Conservation (phyloP, 2,329 filamentous ascomycete genomes). For the Exophiala calicioides region DNA sequence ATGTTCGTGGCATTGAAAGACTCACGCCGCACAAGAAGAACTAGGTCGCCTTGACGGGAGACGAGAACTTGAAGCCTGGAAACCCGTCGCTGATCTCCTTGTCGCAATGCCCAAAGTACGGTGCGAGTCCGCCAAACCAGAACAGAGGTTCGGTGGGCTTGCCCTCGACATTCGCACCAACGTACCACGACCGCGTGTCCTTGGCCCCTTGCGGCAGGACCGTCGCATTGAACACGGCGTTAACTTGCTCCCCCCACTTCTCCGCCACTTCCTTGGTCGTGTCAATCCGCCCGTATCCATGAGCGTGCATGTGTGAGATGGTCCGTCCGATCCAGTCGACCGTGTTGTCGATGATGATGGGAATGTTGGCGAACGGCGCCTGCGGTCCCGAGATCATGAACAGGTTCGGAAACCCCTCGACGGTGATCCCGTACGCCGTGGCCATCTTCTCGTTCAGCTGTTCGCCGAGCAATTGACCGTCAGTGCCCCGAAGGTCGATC, state of each 20-base stretch:
- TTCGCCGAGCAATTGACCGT: slow-evolving; percentile 30
- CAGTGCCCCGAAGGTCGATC: slow-evolving; percentile 33
- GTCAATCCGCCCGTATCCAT: slow-evolving; percentile 52
- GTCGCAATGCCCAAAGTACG: slow-evolving; percentile 13
- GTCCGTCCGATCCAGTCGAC: slow-evolving; percentile 50
- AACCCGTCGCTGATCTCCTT: slow-evolving; percentile 17
- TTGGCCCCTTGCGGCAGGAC: slow-evolving; percentile 49
- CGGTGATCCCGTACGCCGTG: slow-evolving; percentile 45
- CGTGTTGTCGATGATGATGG: slow-evolving; percentile 54
- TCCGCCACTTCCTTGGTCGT: slow-evolving; percentile 47
- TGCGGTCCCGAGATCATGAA: slow-evolving; percentile 58
- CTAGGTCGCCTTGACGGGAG: slow-evolving; percentile 5
- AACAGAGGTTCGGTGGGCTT: slow-evolving; percentile 39
- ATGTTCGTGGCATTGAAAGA: too few relatives aligned
- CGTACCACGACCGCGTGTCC: slow-evolving; percentile 51
- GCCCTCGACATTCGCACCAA: slow-evolving; percentile 57
- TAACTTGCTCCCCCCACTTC: slow-evolving; percentile 52
- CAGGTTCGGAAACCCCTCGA: slow-evolving; percentile 49
- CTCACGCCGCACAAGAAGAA: too few relatives aligned
- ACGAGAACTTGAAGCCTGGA: slow-evolving; percentile 15
- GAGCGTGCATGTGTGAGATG: slow-evolving; percentile 10
- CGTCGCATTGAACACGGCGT: slow-evolving; percentile 47
- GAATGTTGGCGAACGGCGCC: slow-evolving; percentile 53
- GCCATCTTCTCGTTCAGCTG: slow-evolving; percentile 36
- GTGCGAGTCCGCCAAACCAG: slow-evolving; percentile 19